phyloP scores from a whole-genome alignment of 108 stramenopile species.

The Epithemia pelagica region DNA sequence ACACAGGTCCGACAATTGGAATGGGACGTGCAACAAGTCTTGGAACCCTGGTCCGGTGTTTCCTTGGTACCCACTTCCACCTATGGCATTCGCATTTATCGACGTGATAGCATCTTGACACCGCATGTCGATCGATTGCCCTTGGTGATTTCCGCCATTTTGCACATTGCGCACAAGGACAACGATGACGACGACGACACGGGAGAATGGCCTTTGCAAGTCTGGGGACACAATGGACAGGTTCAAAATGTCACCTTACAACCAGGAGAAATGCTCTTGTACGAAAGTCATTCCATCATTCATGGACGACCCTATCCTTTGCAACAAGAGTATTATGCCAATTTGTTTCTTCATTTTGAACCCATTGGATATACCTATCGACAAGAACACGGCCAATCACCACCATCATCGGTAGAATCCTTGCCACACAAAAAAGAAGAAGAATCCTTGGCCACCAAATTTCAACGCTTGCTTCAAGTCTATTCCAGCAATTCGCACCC shows the following conservation, averaged over 20 bases:
- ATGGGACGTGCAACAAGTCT: constrained; percentile 22
- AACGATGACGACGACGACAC: constrained; percentile 23
- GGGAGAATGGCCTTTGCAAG: constrained; percentile 86
- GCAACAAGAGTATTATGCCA: constrained; percentile 51
- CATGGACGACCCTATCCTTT: constrained; percentile 92
- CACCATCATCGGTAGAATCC: too few species aligned
- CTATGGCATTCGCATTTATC: constrained; percentile 91
- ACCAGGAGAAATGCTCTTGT: constrained; percentile 88
- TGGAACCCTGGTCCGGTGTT: constrained; percentile 77
- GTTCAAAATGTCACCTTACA: constrained; percentile 85
- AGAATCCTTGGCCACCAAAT: not conserved
- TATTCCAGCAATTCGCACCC: not conserved
- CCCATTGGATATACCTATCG: constrained; percentile 37
- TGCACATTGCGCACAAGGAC: constrained; percentile 70
- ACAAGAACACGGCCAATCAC: too few species aligned
- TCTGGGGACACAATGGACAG: constrained; percentile 81
- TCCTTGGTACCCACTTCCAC: constrained; percentile 68
- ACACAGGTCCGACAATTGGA: constrained; percentile 29
- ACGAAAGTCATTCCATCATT: constrained; percentile 85
- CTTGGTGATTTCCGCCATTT: constrained; percentile 80
- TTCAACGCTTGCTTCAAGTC: not conserved
- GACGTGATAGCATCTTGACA: constrained; percentile 57
- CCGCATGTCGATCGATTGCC: constrained; percentile 91
- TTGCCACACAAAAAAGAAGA: not conserved
- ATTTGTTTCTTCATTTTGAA: constrained; percentile 77